Evolutionary conservation across 2,329 filamentous ascomycete species (phyloP), one percentile per base, ranked within the genome.

Genomic region (Hortaea werneckii): DNA sequence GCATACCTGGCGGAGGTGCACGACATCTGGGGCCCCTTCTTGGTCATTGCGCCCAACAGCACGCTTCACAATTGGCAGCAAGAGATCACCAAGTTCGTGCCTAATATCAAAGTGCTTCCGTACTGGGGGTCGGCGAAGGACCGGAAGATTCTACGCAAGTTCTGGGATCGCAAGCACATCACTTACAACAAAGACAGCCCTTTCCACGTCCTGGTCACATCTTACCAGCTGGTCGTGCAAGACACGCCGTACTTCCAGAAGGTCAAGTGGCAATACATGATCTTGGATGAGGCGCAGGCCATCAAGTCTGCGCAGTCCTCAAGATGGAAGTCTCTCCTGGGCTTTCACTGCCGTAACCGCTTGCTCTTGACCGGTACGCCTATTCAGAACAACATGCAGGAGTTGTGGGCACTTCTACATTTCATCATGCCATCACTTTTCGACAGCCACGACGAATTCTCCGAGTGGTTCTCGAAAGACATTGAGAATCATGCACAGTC

Each of bases 371-470:
- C 92, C 0, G 92, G 92, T 70, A 98, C 92, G 0, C 92, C 92
- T 2, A 96, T 98, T 54, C 92, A 98, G 67, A 98, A 98, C 72
- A 98, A 96, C 75, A 98, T 98, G 92, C 92, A 96, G 67, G 90
- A 98, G 68, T 70, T 98, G 48, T 98, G 92, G 92, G 92, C 92
- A 29, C 70, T 98, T 54, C 76, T 98, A 13, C 92, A 98, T 75
- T 98, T 98, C 71, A 96, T 96, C 71, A 96, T 98, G 92, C 92
- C 92, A n/a, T 95, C 87, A 38, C 75, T 98, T 43, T 98, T 98
- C 67, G 92, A 92, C 66, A 90, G 85, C 0, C 87, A 92, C 67
- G 87, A 94, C 61, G 87, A 92, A 60, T 94, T 94, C 62, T 90
- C 85, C 69, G 87, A 92, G 58, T 94, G 87, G 87, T 94, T 94